Conservation (phyloP, 129 eudicot species). For the Gnaphalium uliginosum region DNA sequence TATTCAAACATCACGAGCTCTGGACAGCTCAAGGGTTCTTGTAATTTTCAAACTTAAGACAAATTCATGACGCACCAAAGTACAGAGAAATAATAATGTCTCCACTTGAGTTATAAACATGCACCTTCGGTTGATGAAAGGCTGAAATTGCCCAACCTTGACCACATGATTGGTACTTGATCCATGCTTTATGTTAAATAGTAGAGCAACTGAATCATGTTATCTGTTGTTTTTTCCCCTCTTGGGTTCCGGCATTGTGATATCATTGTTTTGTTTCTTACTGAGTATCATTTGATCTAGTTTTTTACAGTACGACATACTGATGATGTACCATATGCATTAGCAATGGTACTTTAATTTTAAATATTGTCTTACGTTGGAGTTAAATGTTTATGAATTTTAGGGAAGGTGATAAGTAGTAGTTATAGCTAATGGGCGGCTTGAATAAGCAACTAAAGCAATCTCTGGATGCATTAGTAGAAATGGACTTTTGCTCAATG, state of each 20-base stretch:
- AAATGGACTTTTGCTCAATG: no score
- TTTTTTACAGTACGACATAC: slow-evolving; percentile 1
- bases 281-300: neutral
- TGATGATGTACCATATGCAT: no score
- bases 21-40: slow-evolving; percentile 8
- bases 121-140: slow-evolving; percentile 9
- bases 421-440: neutral
- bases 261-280: slow-evolving; percentile 19
- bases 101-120: slow-evolving; percentile 15
- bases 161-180: neutral
- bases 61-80: slow-evolving; percentile 14
- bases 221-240: neutral
- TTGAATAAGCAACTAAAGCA: neutral
- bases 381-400: neutral
- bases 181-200: slow-evolving; percentile 8
- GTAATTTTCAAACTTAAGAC: slow-evolving; percentile 4
- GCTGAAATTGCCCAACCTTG: slow-evolving; percentile 10
- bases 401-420: neutral
- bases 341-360: neutral
- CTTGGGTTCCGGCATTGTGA: neutral
- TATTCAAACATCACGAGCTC: neutral
- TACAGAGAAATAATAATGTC: slow-evolving; percentile 19
- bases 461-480: neutral
- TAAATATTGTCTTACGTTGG: neutral
- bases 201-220: neutral